Evolutionary conservation across 2,329 filamentous ascomycete genomes (phyloP).

Genomic region (Claviceps capensis): DNA sequence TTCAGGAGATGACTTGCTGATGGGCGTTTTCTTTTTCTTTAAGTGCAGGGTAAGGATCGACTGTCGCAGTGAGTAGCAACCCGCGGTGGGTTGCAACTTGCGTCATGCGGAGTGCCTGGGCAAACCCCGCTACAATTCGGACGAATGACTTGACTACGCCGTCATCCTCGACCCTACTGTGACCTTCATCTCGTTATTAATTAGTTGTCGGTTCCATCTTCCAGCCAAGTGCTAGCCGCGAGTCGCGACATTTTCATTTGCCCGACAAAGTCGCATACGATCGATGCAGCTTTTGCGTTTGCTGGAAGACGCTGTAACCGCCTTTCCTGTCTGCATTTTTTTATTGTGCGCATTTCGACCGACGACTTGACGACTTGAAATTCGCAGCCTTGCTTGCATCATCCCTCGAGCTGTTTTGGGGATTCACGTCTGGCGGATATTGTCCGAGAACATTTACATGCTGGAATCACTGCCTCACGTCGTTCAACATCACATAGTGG

Average conservation of each 20-base stretch:
- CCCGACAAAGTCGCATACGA: neutral
- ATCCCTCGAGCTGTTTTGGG: neutral
- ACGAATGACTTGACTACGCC: neutral
- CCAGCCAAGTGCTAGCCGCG: neutral
- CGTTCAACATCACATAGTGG: neutral
- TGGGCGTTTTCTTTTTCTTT: too few relatives aligned
- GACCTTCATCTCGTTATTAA: too few relatives aligned
- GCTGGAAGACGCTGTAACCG: neutral
- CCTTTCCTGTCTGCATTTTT: neutral
- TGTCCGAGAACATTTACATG: neutral
- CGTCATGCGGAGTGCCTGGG: slow-evolving; percentile 19
- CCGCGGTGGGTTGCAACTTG: slow-evolving; percentile 9
- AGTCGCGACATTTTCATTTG: neutral
- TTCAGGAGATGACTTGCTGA: too few relatives aligned
- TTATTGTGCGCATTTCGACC: neutral
- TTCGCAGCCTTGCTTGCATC: neutral
- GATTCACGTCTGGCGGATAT: neutral
- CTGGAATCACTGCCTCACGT: neutral
- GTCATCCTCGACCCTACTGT: neutral
- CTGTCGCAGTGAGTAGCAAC: too few relatives aligned
- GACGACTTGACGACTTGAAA: neutral
- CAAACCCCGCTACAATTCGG: too few relatives aligned
- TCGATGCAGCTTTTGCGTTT: neutral
- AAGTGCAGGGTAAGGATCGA: too few relatives aligned
- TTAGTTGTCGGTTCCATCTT: neutral